These are phyloP conservation scores for Puccinia horiana DNA, from an alignment of 1,284 basidiomycete species.

Conservation along the genomic window DNA sequence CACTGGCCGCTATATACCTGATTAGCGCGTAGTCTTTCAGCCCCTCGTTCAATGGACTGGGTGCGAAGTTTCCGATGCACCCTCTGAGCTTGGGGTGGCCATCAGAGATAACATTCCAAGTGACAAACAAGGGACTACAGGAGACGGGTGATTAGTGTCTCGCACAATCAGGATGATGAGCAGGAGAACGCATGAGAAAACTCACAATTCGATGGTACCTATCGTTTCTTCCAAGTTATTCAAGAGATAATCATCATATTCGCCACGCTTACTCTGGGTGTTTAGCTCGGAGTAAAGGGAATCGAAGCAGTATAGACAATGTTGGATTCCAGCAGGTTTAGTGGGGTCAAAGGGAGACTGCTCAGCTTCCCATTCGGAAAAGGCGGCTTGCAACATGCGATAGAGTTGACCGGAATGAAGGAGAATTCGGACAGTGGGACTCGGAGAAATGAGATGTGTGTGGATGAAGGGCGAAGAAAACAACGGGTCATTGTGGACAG, in stretches of 20 bases:
- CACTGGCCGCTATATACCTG: slow-evolving; percentile 62
- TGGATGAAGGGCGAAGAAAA: not conserved
- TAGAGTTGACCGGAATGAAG: not conserved
- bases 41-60: slow-evolving; percentile 73
- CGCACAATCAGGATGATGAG: not conserved
- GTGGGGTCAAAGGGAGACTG: slow-evolving; percentile 25
- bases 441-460: not conserved
- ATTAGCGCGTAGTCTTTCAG: slow-evolving; percentile 85
- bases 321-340: slow-evolving; percentile 58
- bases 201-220: slow-evolving; percentile 41
- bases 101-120: slow-evolving; percentile 75
- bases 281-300: slow-evolving; percentile 70
- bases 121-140: slow-evolving; percentile 88
- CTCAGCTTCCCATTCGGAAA: slow-evolving; percentile 8
- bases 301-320: slow-evolving; percentile 78
- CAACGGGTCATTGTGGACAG: no score
- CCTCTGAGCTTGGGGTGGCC: slow-evolving; percentile 72
- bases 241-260: not conserved
- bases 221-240: slow-evolving; percentile 15
- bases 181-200: no score
- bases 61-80: slow-evolving; percentile 91
- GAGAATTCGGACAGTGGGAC: not conserved
- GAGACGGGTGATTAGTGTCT: slow-evolving; percentile 19
- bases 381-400: slow-evolving; percentile 22
- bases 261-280: not conserved